Conservation (phyloP, 2,329 filamentous ascomycete species). For the Colletotrichum sp. region DNA sequence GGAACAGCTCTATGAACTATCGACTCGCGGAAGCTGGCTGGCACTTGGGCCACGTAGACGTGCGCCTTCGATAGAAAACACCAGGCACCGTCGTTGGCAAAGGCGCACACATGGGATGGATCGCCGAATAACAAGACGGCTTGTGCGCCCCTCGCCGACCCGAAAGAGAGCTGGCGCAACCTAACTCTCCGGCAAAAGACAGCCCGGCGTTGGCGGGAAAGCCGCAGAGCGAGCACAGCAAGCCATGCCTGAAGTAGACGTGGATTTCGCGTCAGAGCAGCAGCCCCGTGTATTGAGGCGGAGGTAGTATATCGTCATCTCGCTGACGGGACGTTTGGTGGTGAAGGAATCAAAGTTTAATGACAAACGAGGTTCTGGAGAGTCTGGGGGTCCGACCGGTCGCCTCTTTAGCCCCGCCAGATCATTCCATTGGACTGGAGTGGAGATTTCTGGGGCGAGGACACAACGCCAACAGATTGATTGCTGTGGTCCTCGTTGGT, state of each 20-base stretch:
- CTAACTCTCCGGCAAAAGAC: background rate
- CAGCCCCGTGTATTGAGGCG: background rate
- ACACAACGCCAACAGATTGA: conserved; percentile 2
- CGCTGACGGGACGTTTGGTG: background rate
- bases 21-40: background rate
- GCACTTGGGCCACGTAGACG: background rate
- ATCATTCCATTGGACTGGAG: background rate
- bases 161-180: background rate
- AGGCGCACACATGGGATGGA: background rate
- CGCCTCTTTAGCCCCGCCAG: background rate
- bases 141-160: background rate
- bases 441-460: conserved; percentile 2
- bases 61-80: background rate
- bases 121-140: background rate
- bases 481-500: background rate
- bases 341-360: background rate
- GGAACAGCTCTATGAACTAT: background rate
- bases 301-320: conserved; percentile 2
- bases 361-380: conserved; percentile 1
- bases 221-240: background rate
- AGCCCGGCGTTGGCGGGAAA: background rate
- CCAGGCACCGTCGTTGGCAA: background rate
- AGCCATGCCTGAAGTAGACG: background rate
- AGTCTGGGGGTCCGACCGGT: background rate
- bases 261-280: background rate